Conservation (phyloP, 1,284 basidiomycete genomes). For the Puccinia triticina region DNA sequence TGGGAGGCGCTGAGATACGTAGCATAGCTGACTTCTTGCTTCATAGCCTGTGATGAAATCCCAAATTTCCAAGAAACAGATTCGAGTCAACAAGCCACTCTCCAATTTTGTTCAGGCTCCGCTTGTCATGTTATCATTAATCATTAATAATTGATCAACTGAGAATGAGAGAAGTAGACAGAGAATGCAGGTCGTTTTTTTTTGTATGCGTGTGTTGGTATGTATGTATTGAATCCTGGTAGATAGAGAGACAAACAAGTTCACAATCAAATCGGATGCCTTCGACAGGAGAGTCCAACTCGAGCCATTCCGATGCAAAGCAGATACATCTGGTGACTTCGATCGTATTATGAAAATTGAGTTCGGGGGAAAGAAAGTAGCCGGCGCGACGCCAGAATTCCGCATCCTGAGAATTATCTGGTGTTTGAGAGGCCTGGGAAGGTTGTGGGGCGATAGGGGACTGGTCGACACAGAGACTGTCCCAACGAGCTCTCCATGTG, state of each 20-base stretch:
- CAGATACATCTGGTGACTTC: constrained; percentile 63
- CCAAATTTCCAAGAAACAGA: constrained; percentile 21
- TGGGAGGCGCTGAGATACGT: constrained; percentile 84
- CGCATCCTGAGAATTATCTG: constrained; percentile 50
- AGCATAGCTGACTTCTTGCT: constrained; percentile 89
- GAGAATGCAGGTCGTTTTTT: neutral
- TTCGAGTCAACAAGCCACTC: constrained; percentile 12
- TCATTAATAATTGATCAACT: neutral
- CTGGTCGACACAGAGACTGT: constrained; percentile 75
- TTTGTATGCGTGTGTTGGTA: neutral
- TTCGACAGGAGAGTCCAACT: constrained; percentile 88
- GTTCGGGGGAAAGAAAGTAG: constrained; percentile 56
- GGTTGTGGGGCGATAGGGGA: constrained; percentile 41
- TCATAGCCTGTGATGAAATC: constrained; percentile 70
- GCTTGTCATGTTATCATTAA: neutral
- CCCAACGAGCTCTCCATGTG: constrained; percentile 85
- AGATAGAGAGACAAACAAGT: constrained; percentile 67
- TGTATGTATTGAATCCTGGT: constrained; percentile 36
- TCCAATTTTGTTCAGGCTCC: neutral
- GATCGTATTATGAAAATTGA: constrained; percentile 26
- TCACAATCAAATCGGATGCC: constrained; percentile 95
- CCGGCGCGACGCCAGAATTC: constrained; percentile 51
- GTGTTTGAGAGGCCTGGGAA: constrained; percentile 49
- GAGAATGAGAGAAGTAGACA: neutral
- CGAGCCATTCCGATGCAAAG: constrained; percentile 88